Percentiles rank a stretch among this genome's conserved stretches.
These are phyloP conservation scores for Gloeopeniophorella convolvens DNA, from an alignment of 768 basidiomycete species.

Conservation along the genomic window DNA sequence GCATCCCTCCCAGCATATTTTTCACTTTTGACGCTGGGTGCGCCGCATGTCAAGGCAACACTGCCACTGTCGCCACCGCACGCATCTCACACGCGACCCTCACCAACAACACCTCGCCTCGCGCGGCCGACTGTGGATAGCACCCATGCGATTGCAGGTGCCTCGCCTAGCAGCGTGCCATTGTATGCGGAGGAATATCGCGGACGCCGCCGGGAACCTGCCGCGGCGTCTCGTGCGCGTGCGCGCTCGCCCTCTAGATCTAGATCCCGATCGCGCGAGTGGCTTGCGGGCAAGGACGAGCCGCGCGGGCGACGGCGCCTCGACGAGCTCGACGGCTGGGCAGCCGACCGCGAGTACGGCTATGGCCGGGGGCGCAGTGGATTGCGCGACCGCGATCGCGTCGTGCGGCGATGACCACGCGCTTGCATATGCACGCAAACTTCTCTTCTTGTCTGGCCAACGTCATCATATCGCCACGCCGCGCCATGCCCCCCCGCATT, in stretches of 20 bases:
- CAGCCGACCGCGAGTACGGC: slow-evolving; percentile 14
- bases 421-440: background rate
- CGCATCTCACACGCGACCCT: slow-evolving; percentile 13
- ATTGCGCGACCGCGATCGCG: slow-evolving; percentile 11
- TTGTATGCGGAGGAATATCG: slow-evolving; percentile 5
- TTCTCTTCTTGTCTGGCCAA: background rate
- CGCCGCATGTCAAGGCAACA: slow-evolving; percentile 14
- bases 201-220: slow-evolving; percentile 13
- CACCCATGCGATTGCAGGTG: slow-evolving; percentile 15
- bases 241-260: slow-evolving; percentile 1
- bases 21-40: slow-evolving; percentile 20
- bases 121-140: slow-evolving; percentile 9
- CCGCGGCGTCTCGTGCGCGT: slow-evolving; percentile 5
- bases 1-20: slow-evolving; percentile 24
- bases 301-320: slow-evolving; percentile 13
- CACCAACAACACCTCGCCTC: slow-evolving; percentile 15
- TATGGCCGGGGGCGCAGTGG: slow-evolving; percentile 18
- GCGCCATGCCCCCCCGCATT: slow-evolving; percentile 5
- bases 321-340: slow-evolving; percentile 15
- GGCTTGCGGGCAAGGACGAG: background rate
- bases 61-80: slow-evolving; percentile 16
- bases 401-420: background rate
- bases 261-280: slow-evolving; percentile 1
- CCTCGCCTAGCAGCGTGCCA: slow-evolving; percentile 9
- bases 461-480: background rate